Base-by-base conservation (phyloP, 306 rosid species). In the Bauhinia variegata region DNA sequence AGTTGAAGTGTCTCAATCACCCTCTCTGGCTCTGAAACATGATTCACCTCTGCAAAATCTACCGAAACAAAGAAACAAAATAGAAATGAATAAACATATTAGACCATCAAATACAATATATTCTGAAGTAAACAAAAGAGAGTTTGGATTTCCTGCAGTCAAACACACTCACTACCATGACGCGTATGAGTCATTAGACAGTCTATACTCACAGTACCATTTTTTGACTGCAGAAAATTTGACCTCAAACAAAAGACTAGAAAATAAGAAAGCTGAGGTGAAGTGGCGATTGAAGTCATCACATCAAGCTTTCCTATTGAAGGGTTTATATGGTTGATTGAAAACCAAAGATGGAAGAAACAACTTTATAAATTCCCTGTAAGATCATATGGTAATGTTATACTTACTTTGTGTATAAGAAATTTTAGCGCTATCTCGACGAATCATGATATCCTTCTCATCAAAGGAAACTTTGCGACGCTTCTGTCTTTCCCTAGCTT, bases 401-500 rank as follows among this genome's bases (percentile, higher is more conserved):
- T n/a, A 63, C 83, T 61, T 60, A 86, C 97, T 60, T 44, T 75
- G 83, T 48, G 88, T 17, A 19, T 88, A 75, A 31, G 76, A 42
- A 68, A 73, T 65, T 3, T 72, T 43, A 28, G 82, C 72, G n/a
- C 70, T 75, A 28, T 81, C 77, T 57, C 38, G 73, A 53, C 15
- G 73, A 63, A 53, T 33, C 16, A 66, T 36, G 5, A 36, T 17
- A 62, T 84, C 63, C 2, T 60, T 65, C 5, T 82, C 44, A 55
- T 79, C 81, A 51, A 75, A 43, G 10, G 89, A 82, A 32, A 93
- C 75, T 75, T 82, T 88, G 4, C 95, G 90, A 37, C 97, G 97
- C 64, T 95, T 95, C 53, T 95, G 99, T 58, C 97, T 78, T 62
- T 95, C 99, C 48, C 99, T 82, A 18, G 97, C 99, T 64, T 90